phyloP scores from a whole-genome alignment of 202 grass and related monocot species.

The Panicum hallii region DNA sequence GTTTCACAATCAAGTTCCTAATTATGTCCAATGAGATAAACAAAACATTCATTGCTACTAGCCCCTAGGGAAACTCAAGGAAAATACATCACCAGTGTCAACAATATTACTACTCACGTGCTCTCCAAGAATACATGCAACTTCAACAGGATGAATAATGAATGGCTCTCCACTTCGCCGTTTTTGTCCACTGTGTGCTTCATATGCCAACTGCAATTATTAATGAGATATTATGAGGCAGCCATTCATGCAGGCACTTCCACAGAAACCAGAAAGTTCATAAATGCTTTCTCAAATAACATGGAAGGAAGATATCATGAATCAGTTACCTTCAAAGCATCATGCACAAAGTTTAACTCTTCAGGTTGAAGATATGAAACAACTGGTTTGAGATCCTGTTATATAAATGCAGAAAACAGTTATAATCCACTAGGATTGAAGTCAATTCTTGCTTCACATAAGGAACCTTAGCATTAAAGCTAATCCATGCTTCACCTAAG shows the following conservation, averaged over 20 bases:
- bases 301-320: conserved; percentile 26
- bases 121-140: conserved; percentile 95
- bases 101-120: conserved; percentile 64
- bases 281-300: neutral
- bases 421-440: conserved; percentile 33
- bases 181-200: conserved; percentile 96
- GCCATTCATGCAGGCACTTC: conserved; percentile 4
- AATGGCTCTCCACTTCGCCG: conserved; percentile 96
- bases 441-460: conserved; percentile 12
- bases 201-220: conserved; percentile 85
- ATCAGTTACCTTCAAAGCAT: conserved; percentile 85
- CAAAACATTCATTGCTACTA: conserved; percentile 41
- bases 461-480: conserved; percentile 24
- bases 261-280: conserved; percentile 27
- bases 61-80: conserved; percentile 26
- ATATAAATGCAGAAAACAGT: conserved; percentile 40
- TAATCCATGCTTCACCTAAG: conserved; percentile 2
- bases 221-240: conserved; percentile 48
- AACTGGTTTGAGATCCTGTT: conserved; percentile 80
- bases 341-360: conserved; percentile 83
- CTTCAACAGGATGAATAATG: conserved; percentile 99
- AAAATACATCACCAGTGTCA: conserved; percentile 12
- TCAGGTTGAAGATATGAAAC: conserved; percentile 89
- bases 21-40: conserved; percentile 37
- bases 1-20: conserved; percentile 81